These are phyloP conservation scores for Cicer cuneatum DNA, from an alignment of 306 rosid genomes.

Conservation along the genomic window DNA sequence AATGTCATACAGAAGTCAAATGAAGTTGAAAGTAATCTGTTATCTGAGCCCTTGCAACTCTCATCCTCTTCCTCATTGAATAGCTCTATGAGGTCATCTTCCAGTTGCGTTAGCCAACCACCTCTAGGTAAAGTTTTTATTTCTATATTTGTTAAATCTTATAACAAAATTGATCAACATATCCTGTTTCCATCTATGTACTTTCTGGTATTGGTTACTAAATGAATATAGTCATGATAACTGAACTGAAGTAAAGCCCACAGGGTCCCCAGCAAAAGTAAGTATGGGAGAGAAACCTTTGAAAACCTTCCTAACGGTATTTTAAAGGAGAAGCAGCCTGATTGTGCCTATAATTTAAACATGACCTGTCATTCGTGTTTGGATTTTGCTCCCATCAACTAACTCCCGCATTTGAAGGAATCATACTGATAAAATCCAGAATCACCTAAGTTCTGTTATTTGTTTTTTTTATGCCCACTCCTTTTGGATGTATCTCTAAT, in stretches of 20 bases:
- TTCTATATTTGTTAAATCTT: constrained; percentile 38
- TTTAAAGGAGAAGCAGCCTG: constrained; percentile 34
- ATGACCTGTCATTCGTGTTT: constrained; percentile 17
- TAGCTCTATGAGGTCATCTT: constrained; percentile 51
- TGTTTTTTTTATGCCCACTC: neutral
- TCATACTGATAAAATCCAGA: constrained; percentile 17
- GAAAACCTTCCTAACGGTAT: constrained; percentile 16
- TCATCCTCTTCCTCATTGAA: constrained; percentile 44
- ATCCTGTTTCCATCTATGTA: constrained; percentile 12
- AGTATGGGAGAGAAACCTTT: constrained; percentile 18
- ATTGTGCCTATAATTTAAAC: constrained; percentile 17
- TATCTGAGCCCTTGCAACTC: constrained; percentile 44
- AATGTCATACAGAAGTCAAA: constrained; percentile 45
- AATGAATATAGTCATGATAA: neutral
- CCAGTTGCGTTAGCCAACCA: constrained; percentile 47
- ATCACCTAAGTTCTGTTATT: neutral
- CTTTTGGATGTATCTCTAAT: constrained; percentile 7
- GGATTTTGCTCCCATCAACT: constrained; percentile 33
- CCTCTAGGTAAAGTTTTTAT: constrained; percentile 45
- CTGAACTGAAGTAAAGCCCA: constrained; percentile 8
- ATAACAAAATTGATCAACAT: constrained; percentile 8
- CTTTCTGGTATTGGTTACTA: constrained; percentile 15
- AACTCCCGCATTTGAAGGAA: constrained; percentile 3
- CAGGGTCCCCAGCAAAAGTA: neutral
- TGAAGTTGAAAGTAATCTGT: constrained; percentile 46